These are phyloP conservation scores for Debaryomycetaceae sp. DNA, from an alignment of 1,139 yeast genomes.

Conservation along the genomic window DNA sequence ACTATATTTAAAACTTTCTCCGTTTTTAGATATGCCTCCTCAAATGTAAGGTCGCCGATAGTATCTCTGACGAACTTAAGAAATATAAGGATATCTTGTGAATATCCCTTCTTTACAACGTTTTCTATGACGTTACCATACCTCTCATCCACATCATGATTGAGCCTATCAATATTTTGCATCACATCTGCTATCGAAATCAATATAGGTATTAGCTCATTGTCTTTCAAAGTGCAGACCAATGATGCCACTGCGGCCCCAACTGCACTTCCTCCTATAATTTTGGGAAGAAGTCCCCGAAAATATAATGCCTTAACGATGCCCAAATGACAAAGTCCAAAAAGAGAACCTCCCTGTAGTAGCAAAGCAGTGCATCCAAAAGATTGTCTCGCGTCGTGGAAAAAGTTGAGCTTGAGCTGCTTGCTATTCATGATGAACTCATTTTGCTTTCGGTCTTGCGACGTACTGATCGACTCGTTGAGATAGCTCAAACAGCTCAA, in stretches of 20 bases:
- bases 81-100: slow-evolving; percentile 78
- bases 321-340: slow-evolving; percentile 91
- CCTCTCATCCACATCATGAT: slow-evolving; percentile 59
- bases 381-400: slow-evolving; percentile 86
- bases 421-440: slow-evolving; percentile 45
- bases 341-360: slow-evolving; percentile 89
- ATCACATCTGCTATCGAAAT: slow-evolving; percentile 46
- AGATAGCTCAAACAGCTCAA: slow-evolving; percentile 62
- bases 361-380: slow-evolving; percentile 88
- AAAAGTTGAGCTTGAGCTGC: slow-evolving; percentile 74
- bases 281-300: slow-evolving; percentile 73
- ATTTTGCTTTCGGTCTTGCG: slow-evolving; percentile 22
- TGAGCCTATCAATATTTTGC: slow-evolving; percentile 44
- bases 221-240: slow-evolving; percentile 65
- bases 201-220: slow-evolving; percentile 52
- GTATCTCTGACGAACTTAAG: slow-evolving; percentile 72
- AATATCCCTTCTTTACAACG: slow-evolving; percentile 69
- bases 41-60: slow-evolving; percentile 86
- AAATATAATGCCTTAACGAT: slow-evolving; percentile 77
- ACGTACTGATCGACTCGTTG: slow-evolving; percentile 33
- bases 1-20: slow-evolving; percentile 82
- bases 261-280: slow-evolving; percentile 90
- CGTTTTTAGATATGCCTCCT: slow-evolving; percentile 85
- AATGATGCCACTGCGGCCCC: slow-evolving; percentile 92
- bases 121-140: slow-evolving; percentile 67